Evolutionary conservation across 345 rosid genomes (phyloP).

Genomic region (Lepidium africanum): DNA sequence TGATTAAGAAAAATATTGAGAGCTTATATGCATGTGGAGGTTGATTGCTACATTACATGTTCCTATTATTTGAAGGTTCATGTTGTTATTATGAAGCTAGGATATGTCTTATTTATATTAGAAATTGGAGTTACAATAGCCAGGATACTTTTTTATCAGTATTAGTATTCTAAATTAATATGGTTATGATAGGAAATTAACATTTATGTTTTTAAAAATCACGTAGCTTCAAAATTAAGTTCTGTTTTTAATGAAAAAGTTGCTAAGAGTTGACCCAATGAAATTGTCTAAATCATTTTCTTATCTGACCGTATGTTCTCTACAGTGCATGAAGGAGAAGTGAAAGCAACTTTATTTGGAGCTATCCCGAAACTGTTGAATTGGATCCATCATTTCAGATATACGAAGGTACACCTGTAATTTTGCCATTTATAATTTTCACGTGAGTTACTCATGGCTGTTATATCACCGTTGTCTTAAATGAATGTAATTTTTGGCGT

Average conservation of each 20-base stretch:
- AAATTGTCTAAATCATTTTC: conserved; percentile 7
- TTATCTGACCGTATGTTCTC: conserved; percentile 19
- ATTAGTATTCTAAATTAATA: not conserved
- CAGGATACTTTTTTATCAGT: not conserved
- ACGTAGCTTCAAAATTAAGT: not conserved
- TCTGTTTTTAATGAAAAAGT: not conserved
- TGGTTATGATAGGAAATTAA: not conserved
- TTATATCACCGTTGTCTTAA: conserved; percentile 1
- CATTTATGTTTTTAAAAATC: not conserved
- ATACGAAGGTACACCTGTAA: conserved; percentile 50
- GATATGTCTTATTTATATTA: not conserved
- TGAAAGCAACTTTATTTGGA: conserved; percentile 49
- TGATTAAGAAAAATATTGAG: conserved; percentile 69
- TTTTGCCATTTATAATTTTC: conserved; percentile 12
- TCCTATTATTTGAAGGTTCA: conserved; percentile 1
- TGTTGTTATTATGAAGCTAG: conserved; percentile 16
- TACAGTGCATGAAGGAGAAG: conserved; percentile 72
- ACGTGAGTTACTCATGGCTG: conserved; percentile 1
- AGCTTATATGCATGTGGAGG: conserved; percentile 95
- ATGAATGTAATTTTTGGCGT: not conserved
- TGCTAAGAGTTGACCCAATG: not conserved
- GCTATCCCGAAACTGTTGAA: conserved; percentile 70
- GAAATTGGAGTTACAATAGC: not conserved
- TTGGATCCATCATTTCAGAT: conserved; percentile 61
- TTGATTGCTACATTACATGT: conserved; percentile 29